Conservation (phyloP, 768 basidiomycete genomes). For the Vishniacozyma victoriae region DNA sequence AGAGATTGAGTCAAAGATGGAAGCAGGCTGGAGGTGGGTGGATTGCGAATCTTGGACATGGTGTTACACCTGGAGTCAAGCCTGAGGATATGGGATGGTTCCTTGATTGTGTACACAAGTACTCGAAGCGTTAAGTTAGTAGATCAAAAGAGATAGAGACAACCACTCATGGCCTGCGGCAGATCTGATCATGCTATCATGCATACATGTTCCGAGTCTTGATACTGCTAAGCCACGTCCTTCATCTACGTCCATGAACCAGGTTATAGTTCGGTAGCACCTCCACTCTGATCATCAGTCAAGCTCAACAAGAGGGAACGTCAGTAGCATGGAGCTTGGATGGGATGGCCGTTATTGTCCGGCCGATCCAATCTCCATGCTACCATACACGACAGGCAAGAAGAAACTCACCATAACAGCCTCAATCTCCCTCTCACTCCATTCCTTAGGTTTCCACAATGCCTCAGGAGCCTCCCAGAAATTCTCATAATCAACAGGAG, state of each 20-base stretch:
- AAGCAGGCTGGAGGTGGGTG: slow-evolving; percentile 62
- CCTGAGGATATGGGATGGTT: slow-evolving; percentile 90
- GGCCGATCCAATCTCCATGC: not conserved
- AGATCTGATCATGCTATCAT: not conserved
- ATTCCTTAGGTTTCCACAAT: slow-evolving; percentile 37
- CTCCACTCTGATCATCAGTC: not conserved
- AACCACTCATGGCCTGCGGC: not conserved
- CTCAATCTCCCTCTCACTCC: slow-evolving; percentile 44
- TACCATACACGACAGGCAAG: not conserved
- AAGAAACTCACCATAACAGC: slow-evolving; percentile 45
- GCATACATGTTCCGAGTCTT: too few relatives aligned
- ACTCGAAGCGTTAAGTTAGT: slow-evolving; percentile 26
- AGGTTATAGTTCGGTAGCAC: not conserved
- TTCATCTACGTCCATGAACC: not conserved
- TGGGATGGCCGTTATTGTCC: not conserved
- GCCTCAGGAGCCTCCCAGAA: slow-evolving; percentile 45
- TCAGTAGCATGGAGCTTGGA: too few relatives aligned
- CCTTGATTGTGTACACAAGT: slow-evolving; percentile 62
- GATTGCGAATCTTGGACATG: slow-evolving; percentile 96
- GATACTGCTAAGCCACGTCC: too few relatives aligned
- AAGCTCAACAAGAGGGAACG: too few relatives aligned
- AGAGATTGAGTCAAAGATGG: slow-evolving; percentile 76
- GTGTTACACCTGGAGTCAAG: slow-evolving; percentile 91
- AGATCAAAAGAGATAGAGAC: not conserved
- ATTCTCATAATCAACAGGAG: slow-evolving; percentile 41